These are phyloP conservation scores for Rhynchosporium agropyri DNA, from an alignment of 2,329 filamentous ascomycete species.

Conservation along the genomic window DNA sequence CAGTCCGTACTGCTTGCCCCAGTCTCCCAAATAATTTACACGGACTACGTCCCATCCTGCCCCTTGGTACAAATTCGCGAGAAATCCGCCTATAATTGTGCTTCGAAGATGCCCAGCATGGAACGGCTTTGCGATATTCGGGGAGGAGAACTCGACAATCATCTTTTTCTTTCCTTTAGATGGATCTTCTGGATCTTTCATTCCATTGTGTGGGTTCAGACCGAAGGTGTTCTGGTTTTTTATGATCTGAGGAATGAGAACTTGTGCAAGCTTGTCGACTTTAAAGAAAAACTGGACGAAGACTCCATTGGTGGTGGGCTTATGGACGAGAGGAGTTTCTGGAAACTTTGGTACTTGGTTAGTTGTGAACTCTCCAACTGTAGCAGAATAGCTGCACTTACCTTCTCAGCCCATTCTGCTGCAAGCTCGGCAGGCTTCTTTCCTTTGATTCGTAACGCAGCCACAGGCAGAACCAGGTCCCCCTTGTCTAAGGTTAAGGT, in stretches of 20 bases:
- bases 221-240: slow-evolving; percentile 64
- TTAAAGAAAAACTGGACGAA: slow-evolving; percentile 84
- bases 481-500: slow-evolving; percentile 80
- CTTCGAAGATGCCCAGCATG: slow-evolving; percentile 74
- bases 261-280: slow-evolving; percentile 62
- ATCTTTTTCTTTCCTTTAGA: slow-evolving; percentile 52
- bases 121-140: slow-evolving; percentile 85
- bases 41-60: slow-evolving; percentile 71
- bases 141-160: slow-evolving; percentile 81
- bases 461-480: slow-evolving; percentile 76
- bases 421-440: slow-evolving; percentile 66
- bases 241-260: slow-evolving; percentile 72
- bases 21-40: slow-evolving; percentile 79
- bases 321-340: slow-evolving; percentile 69
- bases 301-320: slow-evolving; percentile 66
- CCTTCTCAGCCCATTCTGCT: slow-evolving; percentile 63
- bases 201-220: slow-evolving; percentile 60
- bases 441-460: slow-evolving; percentile 77
- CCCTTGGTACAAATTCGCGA: slow-evolving; percentile 68
- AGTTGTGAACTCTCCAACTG: slow-evolving; percentile 14
- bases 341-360: slow-evolving; percentile 59
- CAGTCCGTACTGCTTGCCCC: slow-evolving; percentile 73
- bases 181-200: slow-evolving; percentile 63
- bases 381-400: slow-evolving; percentile 37
- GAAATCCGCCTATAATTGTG: slow-evolving; percentile 75